Evolutionary conservation across 169 alveolate species (phyloP).

Genomic region (Cryptosporidium baileyi): DNA sequence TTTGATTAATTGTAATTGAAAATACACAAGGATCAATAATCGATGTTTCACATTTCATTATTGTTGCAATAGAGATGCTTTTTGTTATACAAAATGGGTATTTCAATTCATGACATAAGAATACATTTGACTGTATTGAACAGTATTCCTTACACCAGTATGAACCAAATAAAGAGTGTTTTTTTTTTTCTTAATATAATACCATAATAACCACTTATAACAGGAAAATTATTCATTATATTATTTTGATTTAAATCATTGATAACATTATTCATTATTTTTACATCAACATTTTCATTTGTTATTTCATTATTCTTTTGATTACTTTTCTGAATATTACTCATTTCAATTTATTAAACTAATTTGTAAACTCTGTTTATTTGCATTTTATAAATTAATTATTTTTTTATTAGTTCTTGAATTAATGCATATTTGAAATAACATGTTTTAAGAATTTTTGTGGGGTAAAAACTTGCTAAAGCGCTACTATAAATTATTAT

Average conservation of each 20-base stretch:
- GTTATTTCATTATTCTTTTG: no score
- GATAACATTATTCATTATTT: neutral
- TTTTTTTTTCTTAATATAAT: constrained; percentile 30
- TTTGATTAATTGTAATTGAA: constrained; percentile 8
- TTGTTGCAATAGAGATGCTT: constrained; percentile 49
- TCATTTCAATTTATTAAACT: no score
- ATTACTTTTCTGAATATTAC: no score
- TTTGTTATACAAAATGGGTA: constrained; percentile 44
- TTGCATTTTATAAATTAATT: no score
- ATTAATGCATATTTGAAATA: no score
- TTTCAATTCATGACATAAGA: constrained; percentile 49
- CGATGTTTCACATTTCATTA: constrained; percentile 37
- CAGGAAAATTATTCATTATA: constrained; percentile 24
- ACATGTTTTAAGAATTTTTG: no score
- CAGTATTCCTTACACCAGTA: constrained; percentile 64
- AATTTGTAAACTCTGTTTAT: no score
- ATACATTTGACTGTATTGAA: constrained; percentile 48
- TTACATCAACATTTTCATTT: neutral
- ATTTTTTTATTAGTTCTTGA: no score
- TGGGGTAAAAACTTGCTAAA: no score
- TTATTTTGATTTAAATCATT: neutral
- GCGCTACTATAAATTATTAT: no score
- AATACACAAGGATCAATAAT: constrained; percentile 64
- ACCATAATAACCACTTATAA: constrained; percentile 58
- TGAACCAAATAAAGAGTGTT: constrained; percentile 35